These are phyloP conservation scores for Lathyrus tuberosus DNA, from an alignment of 306 rosid genomes.

Conservation along the genomic window DNA sequence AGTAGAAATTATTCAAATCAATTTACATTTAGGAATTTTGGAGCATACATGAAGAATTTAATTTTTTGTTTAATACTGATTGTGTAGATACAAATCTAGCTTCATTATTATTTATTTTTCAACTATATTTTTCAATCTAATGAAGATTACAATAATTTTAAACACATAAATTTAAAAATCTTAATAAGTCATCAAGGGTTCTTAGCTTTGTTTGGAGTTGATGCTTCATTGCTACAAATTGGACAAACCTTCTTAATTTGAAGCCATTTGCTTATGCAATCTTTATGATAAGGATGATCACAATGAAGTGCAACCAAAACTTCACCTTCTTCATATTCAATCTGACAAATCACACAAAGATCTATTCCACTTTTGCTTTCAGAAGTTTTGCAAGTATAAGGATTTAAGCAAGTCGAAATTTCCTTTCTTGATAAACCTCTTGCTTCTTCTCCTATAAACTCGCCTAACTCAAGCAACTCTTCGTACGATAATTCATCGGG, in stretches of 20 bases:
- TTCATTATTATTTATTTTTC: constrained; percentile 25
- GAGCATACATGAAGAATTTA: not conserved
- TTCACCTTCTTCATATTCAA: constrained; percentile 81
- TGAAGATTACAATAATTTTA: constrained; percentile 24
- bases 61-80: constrained; percentile 3
- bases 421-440: constrained; percentile 69
- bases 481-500: constrained; percentile 79
- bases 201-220: constrained; percentile 28
- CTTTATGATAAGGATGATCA: constrained; percentile 82
- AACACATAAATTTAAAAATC: not conserved
- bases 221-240: constrained; percentile 62
- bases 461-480: constrained; percentile 77
- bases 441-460: constrained; percentile 73
- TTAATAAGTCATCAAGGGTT: constrained; percentile 31
- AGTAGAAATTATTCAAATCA: not conserved
- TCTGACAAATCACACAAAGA: constrained; percentile 83
- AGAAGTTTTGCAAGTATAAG: constrained; percentile 35
- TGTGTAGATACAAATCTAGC: constrained; percentile 15
- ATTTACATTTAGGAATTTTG: not conserved
- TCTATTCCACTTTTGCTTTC: constrained; percentile 50
- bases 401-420: constrained; percentile 57
- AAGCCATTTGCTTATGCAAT: constrained; percentile 85
- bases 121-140: constrained; percentile 16
- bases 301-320: constrained; percentile 62
- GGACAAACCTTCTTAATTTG: constrained; percentile 84